Evolutionary conservation across 768 basidiomycete species (phyloP).

Genomic region (Kwoniella sp.): DNA sequence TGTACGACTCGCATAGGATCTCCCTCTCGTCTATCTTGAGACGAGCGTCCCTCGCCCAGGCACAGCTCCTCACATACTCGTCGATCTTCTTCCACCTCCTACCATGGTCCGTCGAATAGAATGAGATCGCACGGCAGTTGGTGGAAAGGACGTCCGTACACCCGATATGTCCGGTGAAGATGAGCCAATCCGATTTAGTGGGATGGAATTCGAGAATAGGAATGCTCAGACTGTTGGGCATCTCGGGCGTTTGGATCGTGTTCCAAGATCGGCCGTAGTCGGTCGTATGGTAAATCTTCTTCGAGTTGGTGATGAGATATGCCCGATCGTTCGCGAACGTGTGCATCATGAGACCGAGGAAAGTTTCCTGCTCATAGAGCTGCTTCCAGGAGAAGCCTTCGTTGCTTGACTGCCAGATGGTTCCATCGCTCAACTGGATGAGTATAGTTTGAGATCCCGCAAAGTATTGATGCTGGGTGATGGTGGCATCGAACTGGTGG

Average conservation of each 20-base stretch:
- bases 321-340: slow-evolving; percentile 72
- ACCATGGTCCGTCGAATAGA: slow-evolving; percentile 73
- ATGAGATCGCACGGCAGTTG: slow-evolving; percentile 70
- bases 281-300: slow-evolving; percentile 71
- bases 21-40: slow-evolving; percentile 76
- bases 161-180: slow-evolving; percentile 77
- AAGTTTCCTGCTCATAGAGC: slow-evolving; percentile 59
- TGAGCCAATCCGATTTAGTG: slow-evolving; percentile 66
- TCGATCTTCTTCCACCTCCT: slow-evolving; percentile 71
- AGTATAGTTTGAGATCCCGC: slow-evolving; percentile 74
- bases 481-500: slow-evolving; percentile 45
- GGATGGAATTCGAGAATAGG: slow-evolving; percentile 85
- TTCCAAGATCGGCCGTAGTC: slow-evolving; percentile 74
- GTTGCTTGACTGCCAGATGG: slow-evolving; percentile 89
- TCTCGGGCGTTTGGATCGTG: slow-evolving; percentile 57
- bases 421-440: slow-evolving; percentile 68
- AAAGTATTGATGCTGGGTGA: slow-evolving; percentile 81
- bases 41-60: slow-evolving; percentile 78
- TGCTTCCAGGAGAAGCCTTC: slow-evolving; percentile 90
- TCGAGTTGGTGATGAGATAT: slow-evolving; percentile 73
- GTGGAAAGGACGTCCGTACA: slow-evolving; percentile 55
- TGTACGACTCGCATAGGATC: slow-evolving; percentile 87
- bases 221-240: slow-evolving; percentile 73
- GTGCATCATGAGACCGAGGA: slow-evolving; percentile 86
- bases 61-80: slow-evolving; percentile 81